Conservation (phyloP, 768 basidiomycete genomes). For the Naganishia randhawae region DNA sequence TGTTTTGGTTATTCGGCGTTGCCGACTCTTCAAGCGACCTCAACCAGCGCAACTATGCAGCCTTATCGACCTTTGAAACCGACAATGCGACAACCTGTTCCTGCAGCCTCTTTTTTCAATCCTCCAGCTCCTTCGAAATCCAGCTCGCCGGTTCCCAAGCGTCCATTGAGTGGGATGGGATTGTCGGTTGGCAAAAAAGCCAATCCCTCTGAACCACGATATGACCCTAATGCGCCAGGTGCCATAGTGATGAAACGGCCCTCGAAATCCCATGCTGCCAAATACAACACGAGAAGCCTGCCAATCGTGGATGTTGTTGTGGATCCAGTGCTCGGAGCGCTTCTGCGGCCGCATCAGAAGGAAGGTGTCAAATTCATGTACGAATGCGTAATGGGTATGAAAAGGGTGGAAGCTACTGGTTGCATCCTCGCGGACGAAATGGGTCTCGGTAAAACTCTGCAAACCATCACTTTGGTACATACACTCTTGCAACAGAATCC, state of each 20-base stretch:
- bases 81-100: constrained; percentile 31
- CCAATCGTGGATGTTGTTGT: constrained; percentile 72
- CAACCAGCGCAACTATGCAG: constrained; percentile 14
- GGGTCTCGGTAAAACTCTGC: constrained; percentile 90
- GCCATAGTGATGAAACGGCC: constrained; percentile 85
- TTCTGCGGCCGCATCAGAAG: constrained; percentile 80
- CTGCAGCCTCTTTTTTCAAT: constrained; percentile 38
- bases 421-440: constrained; percentile 96
- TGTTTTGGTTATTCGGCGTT: constrained; percentile 31
- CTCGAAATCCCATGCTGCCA: constrained; percentile 62
- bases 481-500: constrained; percentile 87
- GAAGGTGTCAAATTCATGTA: constrained; percentile 86
- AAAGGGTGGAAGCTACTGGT: constrained; percentile 81
- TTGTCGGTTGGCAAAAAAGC: constrained; percentile 34
- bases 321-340: constrained; percentile 73
- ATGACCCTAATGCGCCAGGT: constrained; percentile 69
- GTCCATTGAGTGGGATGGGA: constrained; percentile 34
- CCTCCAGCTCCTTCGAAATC: constrained; percentile 14
- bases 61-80: constrained; percentile 23
- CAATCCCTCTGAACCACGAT: constrained; percentile 41
- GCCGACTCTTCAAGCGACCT: constrained; percentile 37
- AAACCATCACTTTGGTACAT: constrained; percentile 91
- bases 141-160: constrained; percentile 12
- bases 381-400: constrained; percentile 89
- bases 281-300: constrained; percentile 63